Conservation (phyloP, 2,329 filamentous ascomycete species). For the Aspergillus sp. region DNA sequence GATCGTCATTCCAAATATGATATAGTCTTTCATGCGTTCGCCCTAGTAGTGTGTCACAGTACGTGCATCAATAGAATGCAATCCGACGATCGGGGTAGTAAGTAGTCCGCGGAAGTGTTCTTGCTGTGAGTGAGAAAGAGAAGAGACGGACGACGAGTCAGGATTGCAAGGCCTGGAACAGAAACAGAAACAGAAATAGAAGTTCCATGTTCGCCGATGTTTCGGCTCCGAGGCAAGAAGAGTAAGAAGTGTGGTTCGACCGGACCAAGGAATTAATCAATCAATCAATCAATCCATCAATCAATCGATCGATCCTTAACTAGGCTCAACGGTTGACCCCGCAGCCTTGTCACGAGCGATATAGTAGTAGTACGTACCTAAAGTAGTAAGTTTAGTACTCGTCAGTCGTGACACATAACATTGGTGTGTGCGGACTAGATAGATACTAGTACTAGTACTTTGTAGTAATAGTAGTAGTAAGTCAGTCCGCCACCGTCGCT, state of each 20-base stretch:
- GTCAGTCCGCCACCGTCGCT: too few species aligned
- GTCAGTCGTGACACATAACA: not conserved
- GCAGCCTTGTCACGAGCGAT: not conserved
- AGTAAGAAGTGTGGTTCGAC: not conserved
- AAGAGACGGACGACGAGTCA: not conserved
- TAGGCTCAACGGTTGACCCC: not conserved
- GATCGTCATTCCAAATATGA: slow-evolving; percentile 1
- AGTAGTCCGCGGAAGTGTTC: not conserved
- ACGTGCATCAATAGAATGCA: not conserved
- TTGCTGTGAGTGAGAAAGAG: not conserved
- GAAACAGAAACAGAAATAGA: too few species aligned
- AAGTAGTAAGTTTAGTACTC: not conserved
- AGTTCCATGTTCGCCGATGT: too few species aligned
- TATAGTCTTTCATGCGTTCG: not conserved
- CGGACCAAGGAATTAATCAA: not conserved
- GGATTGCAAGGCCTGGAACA: not conserved
- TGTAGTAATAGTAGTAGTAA: too few species aligned
- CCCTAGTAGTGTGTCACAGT: not conserved
- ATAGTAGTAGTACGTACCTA: not conserved
- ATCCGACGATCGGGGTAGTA: not conserved
- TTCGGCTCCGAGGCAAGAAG: not conserved
- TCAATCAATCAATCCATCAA: too few species aligned
- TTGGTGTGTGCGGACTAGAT: too few species aligned
- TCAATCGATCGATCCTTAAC: not conserved
- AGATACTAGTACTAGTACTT: too few species aligned